phyloP scores from a whole-genome alignment of 441 rosid genomes.

The Aleurites moluccanus region DNA sequence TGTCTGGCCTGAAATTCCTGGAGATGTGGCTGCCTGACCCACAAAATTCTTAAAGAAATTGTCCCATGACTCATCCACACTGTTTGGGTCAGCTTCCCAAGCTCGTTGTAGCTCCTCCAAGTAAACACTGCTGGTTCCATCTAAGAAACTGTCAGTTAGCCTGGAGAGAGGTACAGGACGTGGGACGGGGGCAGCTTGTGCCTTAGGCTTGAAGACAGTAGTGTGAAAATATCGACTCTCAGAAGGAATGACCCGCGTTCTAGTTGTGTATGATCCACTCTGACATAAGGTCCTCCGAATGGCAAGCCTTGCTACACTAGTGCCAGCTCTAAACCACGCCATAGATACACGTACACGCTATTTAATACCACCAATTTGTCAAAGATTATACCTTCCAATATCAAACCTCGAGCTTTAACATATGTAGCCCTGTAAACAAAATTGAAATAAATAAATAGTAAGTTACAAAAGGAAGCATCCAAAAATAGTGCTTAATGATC shows the following conservation, averaged over 20 bases:
- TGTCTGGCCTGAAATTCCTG: slow-evolving; percentile 95
- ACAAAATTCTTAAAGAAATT: slow-evolving; percentile 95
- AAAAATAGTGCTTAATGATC: background rate
- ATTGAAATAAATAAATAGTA: background rate
- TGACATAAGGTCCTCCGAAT: slow-evolving; percentile 68
- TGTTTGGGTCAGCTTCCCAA: slow-evolving; percentile 87
- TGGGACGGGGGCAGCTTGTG: slow-evolving; percentile 73
- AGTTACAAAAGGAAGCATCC: too few relatives aligned
- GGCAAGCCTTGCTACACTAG: slow-evolving; percentile 62
- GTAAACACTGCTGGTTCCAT: slow-evolving; percentile 93
- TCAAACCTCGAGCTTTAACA: background rate
- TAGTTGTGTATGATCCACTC: slow-evolving; percentile 51
- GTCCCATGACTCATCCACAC: slow-evolving; percentile 99
- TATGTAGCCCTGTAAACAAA: background rate
- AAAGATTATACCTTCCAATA: background rate
- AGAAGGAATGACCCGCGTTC: slow-evolving; percentile 50
- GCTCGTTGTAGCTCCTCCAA: slow-evolving; percentile 95
- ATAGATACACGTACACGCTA: slow-evolving; percentile 34
- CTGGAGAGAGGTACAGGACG: slow-evolving; percentile 85
- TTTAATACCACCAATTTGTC: slow-evolving; percentile 8
- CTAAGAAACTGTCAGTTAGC: slow-evolving; percentile 88
- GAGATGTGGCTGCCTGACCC: slow-evolving; percentile 94
- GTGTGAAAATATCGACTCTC: slow-evolving; percentile 58
- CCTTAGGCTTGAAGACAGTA: slow-evolving; percentile 56
- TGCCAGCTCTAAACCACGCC: slow-evolving; percentile 85